These are phyloP conservation scores for Phytophthora chlamydospora DNA, from an alignment of 352 stramenopile species.

Conservation along the genomic window DNA sequence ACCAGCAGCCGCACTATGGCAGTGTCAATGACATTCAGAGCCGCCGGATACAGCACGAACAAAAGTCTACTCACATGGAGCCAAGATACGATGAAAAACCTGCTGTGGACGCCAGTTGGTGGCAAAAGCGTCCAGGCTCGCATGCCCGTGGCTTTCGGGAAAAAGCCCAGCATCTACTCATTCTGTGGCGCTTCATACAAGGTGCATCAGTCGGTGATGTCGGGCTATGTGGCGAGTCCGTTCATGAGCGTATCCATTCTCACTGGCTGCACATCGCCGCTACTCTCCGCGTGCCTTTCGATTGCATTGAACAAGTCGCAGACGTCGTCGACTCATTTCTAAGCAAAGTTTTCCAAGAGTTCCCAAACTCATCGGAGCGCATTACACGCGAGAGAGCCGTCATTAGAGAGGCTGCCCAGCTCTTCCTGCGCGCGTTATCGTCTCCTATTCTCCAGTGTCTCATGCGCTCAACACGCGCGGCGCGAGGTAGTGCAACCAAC, in stretches of 20 bases:
- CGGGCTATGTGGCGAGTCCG: neutral
- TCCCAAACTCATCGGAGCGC: neutral
- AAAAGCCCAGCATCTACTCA: slow-evolving; percentile 22
- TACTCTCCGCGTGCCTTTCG: neutral
- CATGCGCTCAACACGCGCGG: slow-evolving; percentile 4
- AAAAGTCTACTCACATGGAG: too few relatives aligned
- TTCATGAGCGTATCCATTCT: slow-evolving; percentile 2
- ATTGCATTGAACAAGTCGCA: neutral
- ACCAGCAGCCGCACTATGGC: too few relatives aligned
- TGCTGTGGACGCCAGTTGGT: neutral
- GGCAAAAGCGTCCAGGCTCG: neutral
- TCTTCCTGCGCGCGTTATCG: slow-evolving; percentile 17
- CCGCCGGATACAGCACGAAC: too few relatives aligned
- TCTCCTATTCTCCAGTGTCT: slow-evolving; percentile 11
- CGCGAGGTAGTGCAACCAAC: neutral
- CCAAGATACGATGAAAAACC: too few relatives aligned
- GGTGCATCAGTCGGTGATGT: slow-evolving; percentile 9
- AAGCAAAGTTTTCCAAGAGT: neutral
- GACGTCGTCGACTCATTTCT: slow-evolving; percentile 13
- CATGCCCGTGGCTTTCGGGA: slow-evolving; percentile 5
- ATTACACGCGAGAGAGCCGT: neutral
- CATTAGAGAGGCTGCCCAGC: slow-evolving; percentile 2
- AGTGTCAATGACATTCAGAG: too few relatives aligned
- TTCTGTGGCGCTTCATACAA: slow-evolving; percentile 24
- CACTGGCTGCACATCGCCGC: slow-evolving; percentile 14